These are phyloP conservation scores for Penicillium egyptiacum DNA, from an alignment of 495 filamentous ascomycete species.

Conservation along the genomic window DNA sequence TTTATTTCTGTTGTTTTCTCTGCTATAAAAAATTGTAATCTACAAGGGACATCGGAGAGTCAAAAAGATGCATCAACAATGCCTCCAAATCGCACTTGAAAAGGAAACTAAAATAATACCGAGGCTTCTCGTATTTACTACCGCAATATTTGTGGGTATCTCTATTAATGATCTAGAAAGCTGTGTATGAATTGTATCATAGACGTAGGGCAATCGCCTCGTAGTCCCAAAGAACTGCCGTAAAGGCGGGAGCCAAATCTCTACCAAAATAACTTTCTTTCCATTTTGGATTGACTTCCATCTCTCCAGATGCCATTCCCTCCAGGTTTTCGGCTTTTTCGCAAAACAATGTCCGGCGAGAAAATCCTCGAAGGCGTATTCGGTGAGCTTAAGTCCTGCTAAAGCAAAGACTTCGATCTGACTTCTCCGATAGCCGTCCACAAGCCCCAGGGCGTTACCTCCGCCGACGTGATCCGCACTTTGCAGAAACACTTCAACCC, in stretches of 20 bases:
- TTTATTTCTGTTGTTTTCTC: not conserved
- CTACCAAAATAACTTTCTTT: conserved; percentile 11
- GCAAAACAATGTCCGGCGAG: conserved; percentile 55
- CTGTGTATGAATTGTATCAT: not conserved
- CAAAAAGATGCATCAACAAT: not conserved
- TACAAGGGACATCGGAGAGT: not conserved
- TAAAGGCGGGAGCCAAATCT: not conserved
- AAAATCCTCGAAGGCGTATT: conserved; percentile 74
- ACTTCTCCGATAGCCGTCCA: conserved; percentile 66
- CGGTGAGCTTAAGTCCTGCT: conserved; percentile 44
- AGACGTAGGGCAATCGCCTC: not conserved
- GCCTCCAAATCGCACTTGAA: not conserved
- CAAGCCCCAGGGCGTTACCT: conserved; percentile 82
- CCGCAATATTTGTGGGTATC: not conserved
- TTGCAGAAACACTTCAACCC: conserved; percentile 78
- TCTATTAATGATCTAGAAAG: not conserved
- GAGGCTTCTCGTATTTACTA: not conserved
- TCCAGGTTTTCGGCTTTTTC: conserved; percentile 34
- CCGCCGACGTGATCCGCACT: conserved; percentile 83
- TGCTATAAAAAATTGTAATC: not conserved
- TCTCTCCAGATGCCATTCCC: conserved; percentile 36
- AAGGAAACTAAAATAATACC: not conserved
- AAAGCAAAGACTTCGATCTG: not conserved
- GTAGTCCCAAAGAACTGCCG: not conserved
- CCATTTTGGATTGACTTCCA: not conserved